These are phyloP conservation scores for Skeletonema potamos DNA, from an alignment of 108 stramenopile species.

Conservation along the genomic window DNA sequence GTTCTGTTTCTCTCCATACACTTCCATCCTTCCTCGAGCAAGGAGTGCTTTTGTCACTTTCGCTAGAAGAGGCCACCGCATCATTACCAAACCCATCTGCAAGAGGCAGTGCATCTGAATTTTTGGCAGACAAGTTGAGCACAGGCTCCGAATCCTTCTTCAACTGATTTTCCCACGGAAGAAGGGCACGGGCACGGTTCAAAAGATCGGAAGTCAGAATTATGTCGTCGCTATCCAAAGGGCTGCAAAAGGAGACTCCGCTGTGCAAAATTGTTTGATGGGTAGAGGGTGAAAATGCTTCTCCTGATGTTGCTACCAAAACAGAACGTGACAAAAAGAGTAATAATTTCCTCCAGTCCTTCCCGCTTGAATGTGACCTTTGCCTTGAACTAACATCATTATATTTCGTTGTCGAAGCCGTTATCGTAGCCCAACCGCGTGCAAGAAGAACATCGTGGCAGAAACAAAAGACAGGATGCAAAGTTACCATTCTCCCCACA, in stretches of 20 bases:
- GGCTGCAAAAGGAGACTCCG: not conserved
- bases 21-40: constrained; percentile 17
- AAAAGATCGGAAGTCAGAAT: constrained; percentile 17
- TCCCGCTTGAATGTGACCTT: not conserved
- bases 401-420: constrained; percentile 12
- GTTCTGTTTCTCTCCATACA: constrained; percentile 31
- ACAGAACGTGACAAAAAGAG: not conserved
- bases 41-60: not conserved
- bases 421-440: constrained; percentile 20
- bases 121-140: constrained; percentile 20
- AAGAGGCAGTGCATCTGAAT: constrained; percentile 20
- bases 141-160: constrained; percentile 23
- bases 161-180: constrained; percentile 25
- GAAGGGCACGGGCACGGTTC: constrained; percentile 19
- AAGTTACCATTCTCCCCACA: too few relatives aligned
- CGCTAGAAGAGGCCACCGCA: not conserved
- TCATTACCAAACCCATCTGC: constrained; percentile 3
- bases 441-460: too few relatives aligned
- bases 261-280: not conserved
- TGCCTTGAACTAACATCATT: not conserved
- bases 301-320: not conserved
- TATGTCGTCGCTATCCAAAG: not conserved
- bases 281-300: not conserved
- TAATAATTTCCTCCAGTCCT: not conserved
- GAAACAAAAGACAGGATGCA: too few relatives aligned